Conservation (phyloP, 345 rosid species). For the Eutrema heterophyllum region DNA sequence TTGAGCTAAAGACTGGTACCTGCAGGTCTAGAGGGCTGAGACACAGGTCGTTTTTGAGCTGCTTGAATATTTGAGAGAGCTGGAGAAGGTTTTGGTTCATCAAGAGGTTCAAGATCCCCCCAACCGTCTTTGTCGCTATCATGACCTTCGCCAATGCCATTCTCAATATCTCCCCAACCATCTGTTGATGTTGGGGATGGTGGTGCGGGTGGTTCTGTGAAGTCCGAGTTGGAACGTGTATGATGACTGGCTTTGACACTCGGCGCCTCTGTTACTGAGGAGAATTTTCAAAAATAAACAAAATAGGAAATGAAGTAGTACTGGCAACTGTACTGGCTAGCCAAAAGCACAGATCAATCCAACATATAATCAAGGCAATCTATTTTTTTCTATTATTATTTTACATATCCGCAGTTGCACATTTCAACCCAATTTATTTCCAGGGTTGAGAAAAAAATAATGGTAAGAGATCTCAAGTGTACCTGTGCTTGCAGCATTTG, state of each 20-base stretch:
- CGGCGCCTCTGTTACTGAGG: constrained; percentile 50
- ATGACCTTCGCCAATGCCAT: constrained; percentile 67
- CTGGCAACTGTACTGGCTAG: background rate
- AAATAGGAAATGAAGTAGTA: background rate
- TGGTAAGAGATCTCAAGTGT: constrained; percentile 11
- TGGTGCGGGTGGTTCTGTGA: constrained; percentile 68
- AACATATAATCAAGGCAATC: background rate
- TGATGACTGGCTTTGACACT: constrained; percentile 44
- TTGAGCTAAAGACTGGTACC: constrained; percentile 39
- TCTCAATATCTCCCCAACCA: constrained; percentile 97
- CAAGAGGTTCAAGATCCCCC: constrained; percentile 98
- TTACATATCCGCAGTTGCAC: background rate
- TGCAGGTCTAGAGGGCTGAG: constrained; percentile 63
- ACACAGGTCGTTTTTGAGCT: constrained; percentile 78
- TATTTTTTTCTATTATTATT: background rate
- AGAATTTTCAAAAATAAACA: background rate
- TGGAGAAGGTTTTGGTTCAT: constrained; percentile 79
- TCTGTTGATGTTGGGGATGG: constrained; percentile 89
- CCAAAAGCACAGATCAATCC: background rate
- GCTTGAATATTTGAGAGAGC: constrained; percentile 84
- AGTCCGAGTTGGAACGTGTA: constrained; percentile 62
- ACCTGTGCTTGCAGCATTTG: constrained; percentile 70
- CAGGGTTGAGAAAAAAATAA: background rate
- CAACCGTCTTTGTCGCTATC: constrained; percentile 92
- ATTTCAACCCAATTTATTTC: background rate